Base-by-base conservation (phyloP, 176 grass and related monocot genomes). In the Triticum timopheevii region DNA sequence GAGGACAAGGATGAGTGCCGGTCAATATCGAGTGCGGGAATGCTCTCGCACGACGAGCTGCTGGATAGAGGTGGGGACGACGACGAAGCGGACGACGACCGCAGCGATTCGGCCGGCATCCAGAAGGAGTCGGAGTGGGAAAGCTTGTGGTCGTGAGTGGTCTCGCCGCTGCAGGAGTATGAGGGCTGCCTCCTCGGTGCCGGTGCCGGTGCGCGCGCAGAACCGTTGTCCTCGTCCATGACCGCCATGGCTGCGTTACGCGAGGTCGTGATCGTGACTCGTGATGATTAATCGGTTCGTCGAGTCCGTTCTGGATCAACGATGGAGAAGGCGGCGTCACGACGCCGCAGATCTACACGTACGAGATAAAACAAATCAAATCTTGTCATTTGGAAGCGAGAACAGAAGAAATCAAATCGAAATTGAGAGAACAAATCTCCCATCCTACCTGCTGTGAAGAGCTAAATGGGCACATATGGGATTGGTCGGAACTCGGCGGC, bases 401-500 rank as follows among this genome's bases (percentile, higher is more conserved):
- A 63, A 24, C 44, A 25, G 1, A 17, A 49, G 8, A 16, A 47
- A 52, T 22, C 1, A 63, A 27, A 73, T 67, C 3, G 2, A 13
- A 24, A 24, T 73, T 6, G 22, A 23, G 42, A 44, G 70, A n/a
- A 73, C 33, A 70, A 70, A 70, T 73, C 38, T 73, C n/a, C 73
- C 7, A 50, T 54, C 42, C 27, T 77, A 56, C 74, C 74, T 77
- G 25, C 47, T 34, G 47, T 16, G 16, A 56, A 56, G 47, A 33
- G 50, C 45, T 15, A 16, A 65, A 27, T 44, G 61, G 42, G n/a
- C 56, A 22, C 78, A 58, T 65, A 88, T 64, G 74, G 39, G 9
- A 70, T 23, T 71, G 84, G 89, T 68, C 73, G 84, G 80, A 90
- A 80, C 89, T 79, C 73, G 56, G 56, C 73, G 73, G 24, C 65